Evolutionary conservation across 2,329 filamentous ascomycete species (phyloP), one percentile per base, ranked within the genome.

Genomic region (Calonectria henricotiae): DNA sequence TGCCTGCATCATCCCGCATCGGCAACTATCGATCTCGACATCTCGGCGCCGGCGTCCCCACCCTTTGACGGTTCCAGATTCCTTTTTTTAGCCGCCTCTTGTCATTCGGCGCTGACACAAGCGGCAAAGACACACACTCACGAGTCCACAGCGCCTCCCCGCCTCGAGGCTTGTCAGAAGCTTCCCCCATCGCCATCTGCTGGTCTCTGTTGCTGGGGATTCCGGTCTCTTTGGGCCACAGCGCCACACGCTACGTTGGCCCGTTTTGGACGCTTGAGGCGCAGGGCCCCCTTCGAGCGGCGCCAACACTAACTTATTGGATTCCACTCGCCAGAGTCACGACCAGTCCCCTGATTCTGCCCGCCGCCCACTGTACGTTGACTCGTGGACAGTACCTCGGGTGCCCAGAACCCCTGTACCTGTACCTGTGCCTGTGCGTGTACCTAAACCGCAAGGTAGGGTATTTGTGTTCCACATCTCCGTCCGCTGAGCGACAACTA

Each of bases 401-500:
- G 62, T 20, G 49, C 27, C 43, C 51, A 41, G 30, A 41, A 47
- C 47, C 62, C 46, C 20, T 54, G 62, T 55, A 54, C 47, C 47
- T 32, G 63, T 30, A 30, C 27, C 27, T 30, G 27, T 58, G 60
- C 63, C 63, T 66, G 63, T 55, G 51, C 51, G 51, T 55, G 51
- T 39, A 65, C 62, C 62, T 62, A 35, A 43, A 65, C 37, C 27
- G 47, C 49, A 54, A 49, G 51, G 51, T 58, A 44, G 44, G 62
- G 63, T 47, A 58, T 60, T 66, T 58, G 63, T 60, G 51, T 66
- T 66, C 51, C 62, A 65, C 46, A 66, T 66, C 63, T 66, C 51
- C 51, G 60, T 66, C 63, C 49, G 63, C 63, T 66, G 63, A 54
- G 63, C 63, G 63, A 66, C 63, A 66, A 60, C 63, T 39, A 60